Base-by-base conservation (phyloP, 2,329 filamentous ascomycete genomes). In the Aspergillus sp. region DNA sequence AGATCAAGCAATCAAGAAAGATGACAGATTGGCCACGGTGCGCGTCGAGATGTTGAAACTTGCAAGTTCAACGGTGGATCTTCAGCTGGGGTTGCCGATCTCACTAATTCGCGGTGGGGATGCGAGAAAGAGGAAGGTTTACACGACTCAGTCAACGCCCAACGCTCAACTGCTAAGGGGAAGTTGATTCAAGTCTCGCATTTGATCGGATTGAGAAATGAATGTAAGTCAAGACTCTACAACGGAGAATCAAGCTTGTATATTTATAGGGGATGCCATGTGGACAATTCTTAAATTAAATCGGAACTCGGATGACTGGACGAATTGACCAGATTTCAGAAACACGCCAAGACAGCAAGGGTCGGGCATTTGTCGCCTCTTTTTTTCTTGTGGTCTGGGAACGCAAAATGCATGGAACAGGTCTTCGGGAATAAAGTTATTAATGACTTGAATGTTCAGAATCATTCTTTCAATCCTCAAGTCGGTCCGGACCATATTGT, bases 41-140 rank as follows among this genome's bases (percentile, higher is more conserved):
- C 2, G 32, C 3, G 32, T 36, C 32, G 12, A 14, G 36, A 42
- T n/a, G 36, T n/a, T n/a, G 24, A 24, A 24, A 24, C 4, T 24
- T 24, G 45, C 10, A 22, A 18, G 18, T 47, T 47, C 16, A 47
- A 47, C 20, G 45, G 45, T 24, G 22, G 45, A 47, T 47, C 45
- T 24, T 47, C 45, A 47, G 45, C 45, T 22, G 18, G 22, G 22
- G 45, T 47, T 11, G 22, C 45, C 18, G 45, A 47, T 47, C 54
- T 46, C 26, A 29, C 26, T 29, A 29, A 7, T 29, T 29, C 11
- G 24, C 49, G 50, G 32, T 29, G 39, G 54, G 36, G 49, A 52
- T 55, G 47, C 26, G 50, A 60, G 57, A 62, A 60, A 62, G 46
- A 52, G 58, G 60, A 58, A 60, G 53, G 58, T 60, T 55, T 42